Evolutionary conservation across 306 rosid genomes (phyloP).

Genomic region (Cajanus cajan): DNA sequence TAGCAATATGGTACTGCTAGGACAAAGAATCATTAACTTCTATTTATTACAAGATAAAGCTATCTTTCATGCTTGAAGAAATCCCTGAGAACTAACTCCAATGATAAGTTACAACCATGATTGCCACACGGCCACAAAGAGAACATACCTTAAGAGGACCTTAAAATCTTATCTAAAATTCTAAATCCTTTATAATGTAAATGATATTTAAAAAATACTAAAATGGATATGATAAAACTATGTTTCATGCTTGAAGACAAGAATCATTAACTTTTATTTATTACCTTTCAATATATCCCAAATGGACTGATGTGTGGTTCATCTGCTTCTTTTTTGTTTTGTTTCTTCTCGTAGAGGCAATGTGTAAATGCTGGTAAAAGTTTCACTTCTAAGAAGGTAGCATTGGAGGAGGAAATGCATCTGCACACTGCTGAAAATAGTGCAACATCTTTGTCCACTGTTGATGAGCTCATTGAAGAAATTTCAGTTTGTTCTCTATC

Average conservation of each 20-base stretch:
- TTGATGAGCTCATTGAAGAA: conserved; percentile 68
- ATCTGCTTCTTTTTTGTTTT: conserved; percentile 9
- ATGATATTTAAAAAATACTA: neutral
- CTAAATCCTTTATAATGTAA: neutral
- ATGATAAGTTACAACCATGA: neutral
- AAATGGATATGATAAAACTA: neutral
- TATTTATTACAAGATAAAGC: neutral
- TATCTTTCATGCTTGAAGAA: neutral
- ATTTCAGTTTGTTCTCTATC: conserved; percentile 60
- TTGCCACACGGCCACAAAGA: neutral
- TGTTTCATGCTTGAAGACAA: conserved; percentile 13
- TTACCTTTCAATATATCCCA: neutral
- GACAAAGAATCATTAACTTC: neutral
- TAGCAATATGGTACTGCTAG: neutral
- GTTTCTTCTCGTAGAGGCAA: conserved; percentile 44
- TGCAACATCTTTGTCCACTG: conserved; percentile 55
- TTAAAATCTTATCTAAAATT: neutral
- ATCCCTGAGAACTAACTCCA: neutral
- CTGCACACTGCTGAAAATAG: conserved; percentile 50
- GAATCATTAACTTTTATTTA: conserved; percentile 2
- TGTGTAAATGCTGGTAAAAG: conserved; percentile 42
- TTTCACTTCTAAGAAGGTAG: conserved; percentile 50
- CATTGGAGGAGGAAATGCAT: conserved; percentile 46
- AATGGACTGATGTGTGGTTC: conserved; percentile 12
- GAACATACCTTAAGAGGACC: neutral